Base-by-base conservation (phyloP, 148 eudicot species). In the Vaccinium vitisidaea region DNA sequence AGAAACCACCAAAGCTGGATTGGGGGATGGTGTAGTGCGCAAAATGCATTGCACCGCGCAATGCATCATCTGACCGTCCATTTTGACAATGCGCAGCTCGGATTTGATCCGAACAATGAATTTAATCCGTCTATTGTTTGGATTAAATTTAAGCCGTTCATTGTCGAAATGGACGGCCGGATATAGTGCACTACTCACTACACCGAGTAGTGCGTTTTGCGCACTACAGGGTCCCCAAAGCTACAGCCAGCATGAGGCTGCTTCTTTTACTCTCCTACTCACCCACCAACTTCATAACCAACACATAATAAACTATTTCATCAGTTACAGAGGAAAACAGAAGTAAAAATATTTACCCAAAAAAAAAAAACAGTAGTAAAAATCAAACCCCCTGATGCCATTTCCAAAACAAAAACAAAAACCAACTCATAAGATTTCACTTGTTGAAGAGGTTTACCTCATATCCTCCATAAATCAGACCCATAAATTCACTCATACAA, bases 401-500 rank as follows among this genome's bases (percentile, higher is more conserved):
- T 43, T 43, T 43, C 46, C 46, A 43, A 43, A 4, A 43, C 46
- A 43, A 39, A 39, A 39, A 39, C 43, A 39, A 5, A 70, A 54
- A 39, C 56, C 39, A 21, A 80, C 48, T 5, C 3, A 14, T 5
- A 48, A 83, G 79, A 56, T 36, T 25, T 46, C 61, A 16, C 11
- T 50, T 63, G 39, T 76, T 3, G 27, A 39, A 49, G 27, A 23
- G 19, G 30, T 10, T 58, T 93, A 97, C 99, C 99, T 97, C 99
- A 75, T 97, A 97, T 83, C 92, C 93, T 81, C 99, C 99, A 79
- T 94, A 77, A 77, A 97, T 97, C 46, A 97, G 87, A 80, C 99
- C 99, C 99, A 97, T 97, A 88, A 97, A 97, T 90, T 97, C 99
- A 48, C 98, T 97, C 99, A 97, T 97, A 84, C 99, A 97, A 84